Evolutionary conservation across 2,329 filamentous ascomycete species (phyloP), one percentile per base, ranked within the genome.

Genomic region (Talaromyces sp.): DNA sequence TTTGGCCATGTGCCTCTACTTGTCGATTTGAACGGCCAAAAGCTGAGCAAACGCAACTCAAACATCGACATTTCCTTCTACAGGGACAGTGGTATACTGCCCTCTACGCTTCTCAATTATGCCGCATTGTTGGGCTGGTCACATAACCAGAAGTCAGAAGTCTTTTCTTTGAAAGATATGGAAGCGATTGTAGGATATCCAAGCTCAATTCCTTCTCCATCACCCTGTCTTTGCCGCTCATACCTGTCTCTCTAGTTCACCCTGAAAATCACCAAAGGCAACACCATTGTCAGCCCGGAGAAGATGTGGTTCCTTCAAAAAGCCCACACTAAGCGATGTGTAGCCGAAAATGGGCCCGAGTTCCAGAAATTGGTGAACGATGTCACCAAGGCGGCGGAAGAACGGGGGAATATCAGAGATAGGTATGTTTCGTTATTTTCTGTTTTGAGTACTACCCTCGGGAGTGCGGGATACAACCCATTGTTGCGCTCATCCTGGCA

Each of bases 221-320:
- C 48, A 18, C 12, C 23, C 21, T 8, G 12, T 21, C 14, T n/a
- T 14, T 58, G 11, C 28, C 64, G 52, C 71, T 77, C 60, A 79
- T 58, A 31, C 2, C 23, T 33, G 21, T 21, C 48, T 16, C n/a
- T 57, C 37, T 64, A 91, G 84, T 93, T 97, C 72, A 86, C 88
- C 52, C 82, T 96, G 67, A 92, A 92, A 71, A 96, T 97, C 77
- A 98, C 92, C 2, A 91, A 89, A 69, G 93, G 93, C 9, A 93
- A 97, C 73, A 91, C 93, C 6, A 88, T 89, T 14, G 91, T 97
- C 18, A 87, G 89, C 21, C 84, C 88, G 58, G 86, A 87, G 56
- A 99, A 98, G 72, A 83, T 98, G 16, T 84, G 86, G 69, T 91
- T 88, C 73, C 83, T 98, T 56, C 91, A 97, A 71, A 86, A 84